Conservation (phyloP, 805 yeast genomes). For the Metschnikowia koreensis region DNA sequence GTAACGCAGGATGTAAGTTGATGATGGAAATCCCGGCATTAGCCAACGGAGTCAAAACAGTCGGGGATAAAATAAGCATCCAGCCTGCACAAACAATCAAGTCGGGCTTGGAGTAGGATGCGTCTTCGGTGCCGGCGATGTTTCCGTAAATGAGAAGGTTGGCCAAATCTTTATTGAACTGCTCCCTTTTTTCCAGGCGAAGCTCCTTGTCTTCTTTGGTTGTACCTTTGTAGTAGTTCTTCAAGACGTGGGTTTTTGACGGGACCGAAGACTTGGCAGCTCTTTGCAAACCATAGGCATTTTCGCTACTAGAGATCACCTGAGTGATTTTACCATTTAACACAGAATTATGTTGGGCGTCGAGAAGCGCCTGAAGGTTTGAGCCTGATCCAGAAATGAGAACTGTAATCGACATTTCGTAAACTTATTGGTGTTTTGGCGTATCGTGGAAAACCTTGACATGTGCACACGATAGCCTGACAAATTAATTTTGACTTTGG, state of each 20-base stretch:
- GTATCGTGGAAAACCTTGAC: background rate
- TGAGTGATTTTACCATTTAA: constrained; percentile 57
- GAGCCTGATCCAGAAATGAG: constrained; percentile 94
- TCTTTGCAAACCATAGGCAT: constrained; percentile 85
- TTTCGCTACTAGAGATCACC: constrained; percentile 81
- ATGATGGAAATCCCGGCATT: constrained; percentile 70
- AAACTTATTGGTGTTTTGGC: background rate
- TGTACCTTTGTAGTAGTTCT: constrained; percentile 68
- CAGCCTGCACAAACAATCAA: constrained; percentile 97
- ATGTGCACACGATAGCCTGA: constrained; percentile 1
- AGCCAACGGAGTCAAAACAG: constrained; percentile 65
- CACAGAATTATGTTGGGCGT: constrained; percentile 50
- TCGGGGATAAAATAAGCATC: constrained; percentile 87
- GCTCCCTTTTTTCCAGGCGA: constrained; percentile 60
- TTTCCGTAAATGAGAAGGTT: constrained; percentile 55
- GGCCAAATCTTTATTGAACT: constrained; percentile 79
- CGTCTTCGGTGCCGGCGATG: constrained; percentile 29
- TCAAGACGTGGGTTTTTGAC: constrained; percentile 69
- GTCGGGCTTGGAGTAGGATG: constrained; percentile 58
- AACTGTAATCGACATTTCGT: constrained; percentile 50
- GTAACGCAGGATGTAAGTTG: constrained; percentile 94
- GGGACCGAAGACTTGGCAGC: constrained; percentile 71
- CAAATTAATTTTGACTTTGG: constrained; percentile 3
- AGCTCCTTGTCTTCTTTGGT: constrained; percentile 64
- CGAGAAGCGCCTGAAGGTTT: constrained; percentile 92